Evolutionary conservation across 805 yeast genomes (phyloP), one percentile per base, ranked within the genome.

Genomic region (Ogataea paraovalis): DNA sequence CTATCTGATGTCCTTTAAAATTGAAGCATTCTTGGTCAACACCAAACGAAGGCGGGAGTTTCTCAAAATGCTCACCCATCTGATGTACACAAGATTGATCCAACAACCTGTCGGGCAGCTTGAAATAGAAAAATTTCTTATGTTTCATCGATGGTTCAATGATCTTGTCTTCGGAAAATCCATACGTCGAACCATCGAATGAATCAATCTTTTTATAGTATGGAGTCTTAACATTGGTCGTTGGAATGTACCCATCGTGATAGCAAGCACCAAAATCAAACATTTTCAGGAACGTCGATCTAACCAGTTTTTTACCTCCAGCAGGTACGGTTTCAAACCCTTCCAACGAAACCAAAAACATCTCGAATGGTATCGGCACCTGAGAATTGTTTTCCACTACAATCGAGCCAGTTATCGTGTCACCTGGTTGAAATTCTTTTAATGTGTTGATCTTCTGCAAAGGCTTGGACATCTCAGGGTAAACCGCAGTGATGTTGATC

Each of bases 401-500:
- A 8, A 74, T 64, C 51, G 72, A 77, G 0, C 90, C 90, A 54
- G 80, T 76, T 18, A 83, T 71, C 21, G 70, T 70, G 60, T 82
- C 88, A 18, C 87, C 88, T 21, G 82, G 78, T 13, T 80, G 78
- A 57, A 76, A 83, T 61, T 83, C 88, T 47, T 69, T 70, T 10
- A 75, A 55, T 42, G 65, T 52, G 5, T 60, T 59, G 37, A 65
- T 70, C 25, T 54, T 57, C 20, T 62, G 61, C n/a, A 50, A 27
- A 4, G 49, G 43, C 44, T 47, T 48, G 32, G 46, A 46, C 53
- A 56, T 49, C 37, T 52, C 50, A 0, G 80, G 80, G 2, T 70
- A 69, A 18, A 59, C 61, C 48, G 74, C 75, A 5, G 80, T 73
- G 14, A 76, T 74, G 0, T 41, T 45, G 20, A 61, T 54, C 6